phyloP scores from a whole-genome alignment of 208 protist species.

The Acanthamoeba castellanii region DNA sequence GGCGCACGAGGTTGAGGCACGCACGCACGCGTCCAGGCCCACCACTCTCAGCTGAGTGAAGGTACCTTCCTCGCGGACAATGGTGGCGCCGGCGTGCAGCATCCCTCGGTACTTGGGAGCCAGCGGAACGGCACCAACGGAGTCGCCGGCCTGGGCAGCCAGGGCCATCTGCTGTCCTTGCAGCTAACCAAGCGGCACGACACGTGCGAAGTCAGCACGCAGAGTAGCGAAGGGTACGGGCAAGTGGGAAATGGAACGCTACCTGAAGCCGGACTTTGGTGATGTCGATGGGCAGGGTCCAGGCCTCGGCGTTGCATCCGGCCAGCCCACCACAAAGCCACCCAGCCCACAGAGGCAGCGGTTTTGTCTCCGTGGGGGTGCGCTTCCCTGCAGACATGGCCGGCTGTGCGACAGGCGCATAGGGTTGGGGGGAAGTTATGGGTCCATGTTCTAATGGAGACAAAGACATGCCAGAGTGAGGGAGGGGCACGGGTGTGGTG shows the following conservation, averaged over 20 bases:
- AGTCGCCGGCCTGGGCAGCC: neutral
- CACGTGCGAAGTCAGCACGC: neutral
- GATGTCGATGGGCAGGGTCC: slow-evolving; percentile 78
- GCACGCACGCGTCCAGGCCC: neutral
- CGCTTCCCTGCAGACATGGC: neutral
- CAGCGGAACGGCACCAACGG: neutral
- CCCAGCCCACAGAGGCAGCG: slow-evolving; percentile 61
- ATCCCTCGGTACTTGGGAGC: slow-evolving; percentile 61
- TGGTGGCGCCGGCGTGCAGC: slow-evolving; percentile 53
- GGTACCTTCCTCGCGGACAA: slow-evolving; percentile 67
- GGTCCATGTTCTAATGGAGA: too few relatives aligned
- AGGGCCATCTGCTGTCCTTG: neutral
- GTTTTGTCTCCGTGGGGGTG: neutral
- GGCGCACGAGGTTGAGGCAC: neutral
- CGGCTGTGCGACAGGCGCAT: neutral
- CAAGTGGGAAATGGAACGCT: too few relatives aligned
- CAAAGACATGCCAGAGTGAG: too few relatives aligned
- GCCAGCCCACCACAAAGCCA: slow-evolving; percentile 62
- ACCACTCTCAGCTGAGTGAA: neutral
- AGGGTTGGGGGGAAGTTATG: too few relatives aligned
- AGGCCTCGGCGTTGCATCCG: slow-evolving; percentile 73
- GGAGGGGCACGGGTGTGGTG: too few relatives aligned
- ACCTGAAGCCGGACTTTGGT: slow-evolving; percentile 76
- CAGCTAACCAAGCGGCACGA: neutral
- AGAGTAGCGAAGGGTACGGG: neutral